Conservation (phyloP, 23 red algal genomes). For the Gracilaria domingensis region DNA sequence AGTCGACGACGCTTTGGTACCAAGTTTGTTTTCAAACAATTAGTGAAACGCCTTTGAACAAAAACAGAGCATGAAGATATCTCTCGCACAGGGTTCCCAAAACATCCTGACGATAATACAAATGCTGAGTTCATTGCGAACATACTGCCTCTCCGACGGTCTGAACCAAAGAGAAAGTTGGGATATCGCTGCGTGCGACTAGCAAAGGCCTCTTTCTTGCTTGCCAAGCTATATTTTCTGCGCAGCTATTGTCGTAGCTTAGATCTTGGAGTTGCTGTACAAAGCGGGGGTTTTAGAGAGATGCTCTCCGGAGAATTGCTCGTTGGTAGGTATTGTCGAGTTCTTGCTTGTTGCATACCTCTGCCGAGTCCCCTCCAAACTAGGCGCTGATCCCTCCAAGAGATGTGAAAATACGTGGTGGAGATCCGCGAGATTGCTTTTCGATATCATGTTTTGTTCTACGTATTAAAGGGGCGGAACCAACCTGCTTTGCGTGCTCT, state of each 20-base stretch:
- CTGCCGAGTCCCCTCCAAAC: no score
- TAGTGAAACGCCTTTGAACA: neutral
- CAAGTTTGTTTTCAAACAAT: neutral
- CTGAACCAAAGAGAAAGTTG: neutral
- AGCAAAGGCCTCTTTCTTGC: neutral
- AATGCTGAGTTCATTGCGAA: conserved; percentile 12
- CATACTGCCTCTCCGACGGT: neutral
- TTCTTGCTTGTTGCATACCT: no score
- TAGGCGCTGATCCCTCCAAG: no score
- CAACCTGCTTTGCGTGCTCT: neutral
- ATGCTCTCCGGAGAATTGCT: no score
- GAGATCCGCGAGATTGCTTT: neutral
- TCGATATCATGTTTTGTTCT: neutral
- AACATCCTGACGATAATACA: neutral
- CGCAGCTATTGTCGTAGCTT: no score
- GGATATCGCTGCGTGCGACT: no score
- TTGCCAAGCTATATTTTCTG: no score
- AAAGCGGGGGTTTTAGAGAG: no score
- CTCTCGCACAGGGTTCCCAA: neutral
- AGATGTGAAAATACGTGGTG: no score
- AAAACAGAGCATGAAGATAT: neutral
- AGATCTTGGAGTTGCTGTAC: no score
- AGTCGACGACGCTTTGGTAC: neutral
- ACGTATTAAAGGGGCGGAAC: neutral
- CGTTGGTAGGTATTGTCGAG: no score